These are phyloP conservation scores for Pterula multifida DNA, from an alignment of 1,284 basidiomycete species.

Conservation along the genomic window DNA sequence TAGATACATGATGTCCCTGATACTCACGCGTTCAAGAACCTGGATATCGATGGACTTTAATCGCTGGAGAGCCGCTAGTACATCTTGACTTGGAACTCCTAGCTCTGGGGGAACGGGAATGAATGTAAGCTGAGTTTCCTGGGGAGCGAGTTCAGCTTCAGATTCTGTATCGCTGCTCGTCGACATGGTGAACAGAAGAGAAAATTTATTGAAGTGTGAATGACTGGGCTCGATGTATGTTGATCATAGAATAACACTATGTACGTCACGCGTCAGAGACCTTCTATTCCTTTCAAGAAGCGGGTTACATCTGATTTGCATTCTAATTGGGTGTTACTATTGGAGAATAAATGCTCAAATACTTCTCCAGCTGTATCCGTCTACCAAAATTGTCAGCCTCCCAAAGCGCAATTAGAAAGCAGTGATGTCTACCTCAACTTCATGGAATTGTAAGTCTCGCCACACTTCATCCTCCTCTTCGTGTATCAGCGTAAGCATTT, in stretches of 20 bases:
- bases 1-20: neutral
- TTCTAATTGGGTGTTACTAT: constrained; percentile 34
- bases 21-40: neutral
- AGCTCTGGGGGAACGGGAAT: neutral
- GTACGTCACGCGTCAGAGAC: constrained; percentile 25
- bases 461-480: constrained; percentile 66
- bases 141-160: constrained; percentile 18
- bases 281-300: constrained; percentile 48
- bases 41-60: neutral
- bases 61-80: neutral
- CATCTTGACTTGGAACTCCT: constrained; percentile 16
- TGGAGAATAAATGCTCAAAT: constrained; percentile 56
- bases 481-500: constrained; percentile 61
- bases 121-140: neutral
- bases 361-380: constrained; percentile 38
- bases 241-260: constrained; percentile 2
- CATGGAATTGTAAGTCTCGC: constrained; percentile 52
- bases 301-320: constrained; percentile 49
- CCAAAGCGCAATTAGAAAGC: constrained; percentile 1
- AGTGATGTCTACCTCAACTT: constrained; percentile 38
- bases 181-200: constrained; percentile 12
- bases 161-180: constrained; percentile 28
- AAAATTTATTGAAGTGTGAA: constrained; percentile 5
- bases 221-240: neutral
- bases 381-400: constrained; percentile 23